Conservation (phyloP, 2,329 filamentous ascomycete genomes). For the Aspergillus texensis region DNA sequence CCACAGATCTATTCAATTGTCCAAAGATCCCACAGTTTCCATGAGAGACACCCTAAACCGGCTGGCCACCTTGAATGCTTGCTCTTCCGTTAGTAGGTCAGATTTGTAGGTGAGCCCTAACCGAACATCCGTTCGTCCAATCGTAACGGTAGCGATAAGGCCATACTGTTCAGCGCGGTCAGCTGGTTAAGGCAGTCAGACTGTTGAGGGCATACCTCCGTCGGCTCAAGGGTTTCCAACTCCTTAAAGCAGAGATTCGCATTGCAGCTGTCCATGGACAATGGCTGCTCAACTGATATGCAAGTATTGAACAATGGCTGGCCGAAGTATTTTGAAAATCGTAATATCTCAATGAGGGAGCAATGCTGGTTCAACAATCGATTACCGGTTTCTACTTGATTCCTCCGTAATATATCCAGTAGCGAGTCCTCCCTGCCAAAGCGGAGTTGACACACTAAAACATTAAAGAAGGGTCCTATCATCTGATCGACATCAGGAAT, state of each 20-base stretch:
- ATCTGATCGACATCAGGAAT: not conserved
- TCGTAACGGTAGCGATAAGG: not conserved
- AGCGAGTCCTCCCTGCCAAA: not conserved
- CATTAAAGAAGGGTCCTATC: slow-evolving; percentile 6
- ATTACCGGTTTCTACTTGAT: not conserved
- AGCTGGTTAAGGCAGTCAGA: not conserved
- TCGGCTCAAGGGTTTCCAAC: not conserved
- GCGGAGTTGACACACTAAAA: not conserved
- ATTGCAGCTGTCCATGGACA: not conserved
- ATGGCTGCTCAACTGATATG: slow-evolving; percentile 1
- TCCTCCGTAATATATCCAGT: not conserved
- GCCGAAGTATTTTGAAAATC: not conserved
- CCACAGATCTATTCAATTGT: no score
- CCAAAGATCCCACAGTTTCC: not conserved
- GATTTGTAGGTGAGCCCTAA: slow-evolving; percentile 4
- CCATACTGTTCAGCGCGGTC: not conserved
- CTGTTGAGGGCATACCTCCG: not conserved
- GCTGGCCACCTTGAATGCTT: not conserved
- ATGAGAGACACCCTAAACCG: not conserved
- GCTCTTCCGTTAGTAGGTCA: not conserved
- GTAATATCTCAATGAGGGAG: not conserved
- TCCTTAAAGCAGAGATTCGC: not conserved
- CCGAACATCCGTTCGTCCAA: not conserved
- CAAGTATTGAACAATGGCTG: slow-evolving; percentile 5
- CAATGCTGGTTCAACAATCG: slow-evolving; percentile 2